Evolutionary conservation across 2,329 filamentous ascomycete genomes (phyloP), one percentile per base, ranked within the genome.

Genomic region (Orbilia ellipsospora): DNA sequence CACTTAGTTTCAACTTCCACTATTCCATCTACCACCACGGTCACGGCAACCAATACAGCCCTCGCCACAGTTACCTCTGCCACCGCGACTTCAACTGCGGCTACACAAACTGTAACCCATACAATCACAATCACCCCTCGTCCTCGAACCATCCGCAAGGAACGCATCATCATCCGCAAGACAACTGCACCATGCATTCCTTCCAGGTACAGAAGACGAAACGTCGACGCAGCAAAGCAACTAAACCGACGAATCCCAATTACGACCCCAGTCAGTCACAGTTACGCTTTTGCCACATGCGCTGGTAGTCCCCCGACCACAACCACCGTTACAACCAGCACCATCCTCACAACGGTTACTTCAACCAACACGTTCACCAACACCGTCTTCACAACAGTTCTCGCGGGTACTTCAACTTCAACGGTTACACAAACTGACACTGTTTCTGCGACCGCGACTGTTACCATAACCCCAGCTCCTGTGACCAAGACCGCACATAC

Each of bases 101-200:
- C 18, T 3, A 40, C 52, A 2, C 36, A 12, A 26, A 51, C 61
- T 8, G n/a, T 45, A 18, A 26, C 42, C 12, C 45, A 23, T 23
- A 64, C 61, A 13, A 18, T 7, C 2, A 64, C 48, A 31, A 64
- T 64, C 10, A 64, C 61, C 13, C 48, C 15, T 31, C 6, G 45
- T 23, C 57, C 57, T 10, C 16, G 23, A 13, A 64, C 48, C n/a
- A 64, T 36, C 3, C 48, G 18, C 6, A 44, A 42, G 12, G n/a
- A 28, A 48, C 54, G 28, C 31, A 64, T 52, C 7, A 54, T 40
- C 7, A 44, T 15, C 10, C 16, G 28, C 18, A 64, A 48, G 12
- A 55, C 20, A 55, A 64, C 61, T 6, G 5, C 44, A 0, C 31
- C 50, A 6, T 64, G 61, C 28, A 64, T 55, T 13, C 48, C 61